Conservation (phyloP, 2,329 filamentous ascomycete genomes). For the Teratosphaeria viscida region DNA sequence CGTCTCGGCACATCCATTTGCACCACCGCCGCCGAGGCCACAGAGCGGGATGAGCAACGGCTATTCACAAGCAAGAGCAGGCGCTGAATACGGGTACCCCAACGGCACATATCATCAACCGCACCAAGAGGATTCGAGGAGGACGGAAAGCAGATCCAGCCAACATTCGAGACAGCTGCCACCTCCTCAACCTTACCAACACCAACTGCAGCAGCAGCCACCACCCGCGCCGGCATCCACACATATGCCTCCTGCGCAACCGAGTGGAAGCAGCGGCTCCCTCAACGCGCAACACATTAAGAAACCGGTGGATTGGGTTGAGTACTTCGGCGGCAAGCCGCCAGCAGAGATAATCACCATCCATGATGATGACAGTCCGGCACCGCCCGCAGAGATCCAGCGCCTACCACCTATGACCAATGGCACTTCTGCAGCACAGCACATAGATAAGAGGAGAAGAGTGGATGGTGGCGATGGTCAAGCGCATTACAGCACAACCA, state of each 20-base stretch:
- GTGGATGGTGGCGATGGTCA: slow-evolving; percentile 35
- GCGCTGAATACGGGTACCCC: slow-evolving; percentile 15
- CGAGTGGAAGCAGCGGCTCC: slow-evolving; percentile 3
- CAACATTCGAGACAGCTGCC: slow-evolving; percentile 14
- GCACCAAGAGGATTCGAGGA: slow-evolving; percentile 17
- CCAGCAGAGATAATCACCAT: slow-evolving; percentile 44
- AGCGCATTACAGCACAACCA: slow-evolving; percentile 29
- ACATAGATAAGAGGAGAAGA: slow-evolving; percentile 64
- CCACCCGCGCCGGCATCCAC: slow-evolving; percentile 15
- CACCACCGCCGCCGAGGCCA: slow-evolving; percentile 17
- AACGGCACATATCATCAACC: slow-evolving; percentile 12
- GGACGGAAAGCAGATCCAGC: slow-evolving; percentile 17
- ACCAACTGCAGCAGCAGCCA: slow-evolving; percentile 1
- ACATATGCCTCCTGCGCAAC: slow-evolving; percentile 6
- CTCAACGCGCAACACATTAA: slow-evolving; percentile 4
- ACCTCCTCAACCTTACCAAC: slow-evolving; percentile 8
- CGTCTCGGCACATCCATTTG: slow-evolving; percentile 17
- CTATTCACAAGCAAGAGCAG: slow-evolving; percentile 18
- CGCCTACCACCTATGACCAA: slow-evolving; percentile 12
- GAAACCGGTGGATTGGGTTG: slow-evolving; percentile 25
- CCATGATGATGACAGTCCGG: slow-evolving; percentile 35
- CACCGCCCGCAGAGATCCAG: slow-evolving; percentile 13
- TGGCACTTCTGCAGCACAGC: slow-evolving; percentile 32
- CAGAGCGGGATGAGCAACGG: slow-evolving; percentile 21
- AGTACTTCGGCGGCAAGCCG: slow-evolving; percentile 27